Base-by-base conservation (phyloP, 768 basidiomycete species). In the Trametes punicea region DNA sequence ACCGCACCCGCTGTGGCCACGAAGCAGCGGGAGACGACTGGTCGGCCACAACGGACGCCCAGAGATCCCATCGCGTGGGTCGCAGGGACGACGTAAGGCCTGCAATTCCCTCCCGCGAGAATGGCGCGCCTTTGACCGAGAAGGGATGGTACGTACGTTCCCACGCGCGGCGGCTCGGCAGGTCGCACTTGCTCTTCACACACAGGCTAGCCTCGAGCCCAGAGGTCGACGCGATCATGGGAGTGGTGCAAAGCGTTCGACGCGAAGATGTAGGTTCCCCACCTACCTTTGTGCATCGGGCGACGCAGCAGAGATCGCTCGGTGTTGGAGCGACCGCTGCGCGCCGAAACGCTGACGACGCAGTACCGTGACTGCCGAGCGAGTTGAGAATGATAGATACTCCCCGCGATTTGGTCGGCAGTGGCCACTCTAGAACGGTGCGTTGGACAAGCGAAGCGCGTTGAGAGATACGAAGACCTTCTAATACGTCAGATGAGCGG, bases 401-500 rank as follows among this genome's bases (percentile, higher is more conserved):
- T 18, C 34, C 39, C 41, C 31, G 2, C 18, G 29, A 15, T 23
- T 9, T 25, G 31, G n/a, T 1, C 18, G 6, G 15, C 15, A 34
- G 42, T 36, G 41, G 51, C 42, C 26, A 16, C 10, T 20, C 15
- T 2, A 18, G 25, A 15, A 18, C 23, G n/a, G 16, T 13, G 34
- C 10, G n/a, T n/a, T 38, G 23, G 38, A 29, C 31, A 40, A 18
- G 29, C 30, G 40, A 51, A 42, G 39, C 29, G 27, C 20, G n/a
- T n/a, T 15, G 50, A 55, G 44, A 21, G 46, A 38, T 55, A 46
- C 45, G 39, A 45, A 25, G 16, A 15, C 10, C 34, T 55, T 46
- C 45, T 27, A 29, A 20, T 11, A 38, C 23, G 53, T 55, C 53
- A 55, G 53, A 55, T 46, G 53, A 27, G 25, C 9, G 31, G 45